Evolutionary conservation across 306 rosid species (phyloP), one percentile per base, ranked within the genome.

Genomic region (Abrus precatorius): DNA sequence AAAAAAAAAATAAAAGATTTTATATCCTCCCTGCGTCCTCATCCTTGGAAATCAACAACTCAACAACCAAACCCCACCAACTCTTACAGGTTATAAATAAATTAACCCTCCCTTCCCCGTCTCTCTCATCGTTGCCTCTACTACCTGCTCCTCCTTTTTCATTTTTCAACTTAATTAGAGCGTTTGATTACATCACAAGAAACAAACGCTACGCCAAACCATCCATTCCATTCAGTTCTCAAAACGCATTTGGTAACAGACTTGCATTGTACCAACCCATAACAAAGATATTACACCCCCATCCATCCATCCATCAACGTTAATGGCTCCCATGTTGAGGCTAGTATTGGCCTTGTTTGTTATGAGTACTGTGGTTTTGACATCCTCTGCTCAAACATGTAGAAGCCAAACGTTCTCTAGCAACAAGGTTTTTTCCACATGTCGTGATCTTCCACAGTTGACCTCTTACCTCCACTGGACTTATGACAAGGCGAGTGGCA

Each of bases 391-490:
- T 60, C 98, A 93, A 82, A 90, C 86, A 1, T 92, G 97, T 27
- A 28, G 7, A 10, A 83, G 1, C 72, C 85, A 90, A 61, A 45
- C 48, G 13, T 90, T 91, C 86, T 13, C 86, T 1, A 10, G 6
- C 77, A 90, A 83, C 89, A 13, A 54, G 57, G 29, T 5, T 33
- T 92, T 82, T 65, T 0, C 43, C 1, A 41, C 72, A 32, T 94
- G 97, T 69, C 75, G 59, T 14, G 90, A 84, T 75, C 89, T 94
- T 50, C 88, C 98, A 2, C 20, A 49, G 41, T 84, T 88, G 77
- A 86, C 53, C 74, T 76, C 98, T 9, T 91, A 84, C 80, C 86
- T 94, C 32, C 89, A 94, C 68, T 94, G 95, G 98, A 86, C 56
- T 10, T 87, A 82, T 40, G 76, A 85, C 1, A 40, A 54, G 55